Conservation (phyloP, 2,329 filamentous ascomycete species). For the Aspergillus persii region DNA sequence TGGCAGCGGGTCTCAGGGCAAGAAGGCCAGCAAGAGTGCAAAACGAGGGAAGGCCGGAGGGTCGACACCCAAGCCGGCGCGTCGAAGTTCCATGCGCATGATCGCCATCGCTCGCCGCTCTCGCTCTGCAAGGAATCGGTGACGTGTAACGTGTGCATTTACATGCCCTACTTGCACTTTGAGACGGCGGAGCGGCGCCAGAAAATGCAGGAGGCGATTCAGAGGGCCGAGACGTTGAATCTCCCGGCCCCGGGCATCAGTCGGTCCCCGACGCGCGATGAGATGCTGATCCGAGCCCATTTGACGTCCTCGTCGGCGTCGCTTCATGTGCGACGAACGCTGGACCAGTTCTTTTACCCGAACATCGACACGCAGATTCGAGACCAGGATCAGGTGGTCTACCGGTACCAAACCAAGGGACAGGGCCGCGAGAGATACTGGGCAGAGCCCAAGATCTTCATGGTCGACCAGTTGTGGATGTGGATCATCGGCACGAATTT, state of each 20-base stretch:
- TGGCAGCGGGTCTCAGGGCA: constrained; percentile 18
- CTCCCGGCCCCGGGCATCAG: constrained; percentile 25
- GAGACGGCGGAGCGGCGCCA: constrained; percentile 56
- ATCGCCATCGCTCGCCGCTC: constrained; percentile 31
- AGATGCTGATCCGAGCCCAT: constrained; percentile 38
- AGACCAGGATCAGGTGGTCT: constrained; percentile 64
- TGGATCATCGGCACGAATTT: constrained; percentile 60
- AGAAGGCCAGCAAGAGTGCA: constrained; percentile 26
- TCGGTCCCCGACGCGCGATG: constrained; percentile 31
- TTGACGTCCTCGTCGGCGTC: constrained; percentile 36
- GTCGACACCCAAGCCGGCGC: constrained; percentile 27
- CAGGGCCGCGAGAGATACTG: constrained; percentile 30
- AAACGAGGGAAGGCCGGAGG: constrained; percentile 29
- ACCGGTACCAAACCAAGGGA: constrained; percentile 53
- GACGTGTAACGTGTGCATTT: constrained; percentile 34
- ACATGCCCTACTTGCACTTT: constrained; percentile 67
- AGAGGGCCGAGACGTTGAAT: constrained; percentile 29
- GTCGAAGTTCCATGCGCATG: constrained; percentile 31
- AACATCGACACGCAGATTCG: constrained; percentile 57
- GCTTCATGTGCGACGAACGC: constrained; percentile 58
- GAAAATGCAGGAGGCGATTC: constrained; percentile 58
- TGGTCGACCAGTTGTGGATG: constrained; percentile 69
- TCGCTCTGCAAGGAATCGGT: constrained; percentile 36
- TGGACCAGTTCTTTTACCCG: constrained; percentile 67
- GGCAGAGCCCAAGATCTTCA: constrained; percentile 59